Base-by-base conservation (phyloP, 225 moss, liverwort and hornwort genomes). In the Straminergon stramineum region DNA sequence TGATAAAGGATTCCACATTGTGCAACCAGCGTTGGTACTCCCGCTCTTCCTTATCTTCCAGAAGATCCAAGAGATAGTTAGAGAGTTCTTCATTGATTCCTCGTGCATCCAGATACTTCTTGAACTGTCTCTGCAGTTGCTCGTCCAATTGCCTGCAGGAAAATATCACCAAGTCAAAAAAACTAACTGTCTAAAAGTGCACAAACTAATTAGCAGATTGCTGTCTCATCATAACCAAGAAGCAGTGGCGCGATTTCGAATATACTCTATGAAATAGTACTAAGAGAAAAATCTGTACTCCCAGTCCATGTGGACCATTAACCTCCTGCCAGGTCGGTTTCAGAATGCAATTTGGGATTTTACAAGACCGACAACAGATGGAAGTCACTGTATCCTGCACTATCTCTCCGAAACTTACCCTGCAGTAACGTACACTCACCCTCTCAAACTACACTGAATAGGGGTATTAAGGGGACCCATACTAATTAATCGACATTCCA, bases 1-100 rank as follows among this genome's bases (percentile, higher is more conserved):
- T 94, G 71, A 94, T 82, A 41, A 94, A 94, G 10, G 82, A 77
- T 79, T 91, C 75, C 66, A 94, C 91, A n/a, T 93, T 93, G 79
- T 43, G 81, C 90, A 94, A 91, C 94, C 94, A 94, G 51, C 94
- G 92, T 69, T 79, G 79, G 79, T 94, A 94, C 88, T 94, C 94
- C n/a, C 94, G 91, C 81, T 92, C 92, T 82, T 94, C 94, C 87
- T 94, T 94, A 58, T 94, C 94, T 86, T 94, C 94, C 87, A 94
- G 81, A 52, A 94, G 93, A 85, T 94, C 94, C 87, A 94, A 48
- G 31, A 94, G 89, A 90, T 94, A 94, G 86, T 93, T 94, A 4
- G 93, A 57, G 57, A 94, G 93, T 37, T 94, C 92, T 35, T 92
- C 92, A 70, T 94, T 94, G 48, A 94, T 89, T 37, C 94, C 93